Percentiles rank a stretch among this genome's conserved stretches.
Conservation (phyloP, 73 alveolate species). For the Breviolum minutum region DNA sequence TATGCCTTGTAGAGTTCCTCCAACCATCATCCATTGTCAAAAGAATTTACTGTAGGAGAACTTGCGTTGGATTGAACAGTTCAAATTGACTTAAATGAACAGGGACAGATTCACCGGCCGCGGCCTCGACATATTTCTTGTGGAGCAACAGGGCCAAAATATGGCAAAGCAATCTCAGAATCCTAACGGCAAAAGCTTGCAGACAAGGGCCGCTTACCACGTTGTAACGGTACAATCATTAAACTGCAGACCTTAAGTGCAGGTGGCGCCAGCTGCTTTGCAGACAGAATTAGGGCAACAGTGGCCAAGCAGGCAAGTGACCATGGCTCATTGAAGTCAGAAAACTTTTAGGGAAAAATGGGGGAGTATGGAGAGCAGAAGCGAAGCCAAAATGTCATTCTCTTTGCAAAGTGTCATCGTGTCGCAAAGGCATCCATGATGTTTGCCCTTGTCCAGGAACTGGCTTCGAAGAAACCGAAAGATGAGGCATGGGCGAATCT, state of each 20-base stretch:
- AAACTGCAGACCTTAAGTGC: background rate
- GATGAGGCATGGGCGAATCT: constrained; percentile 70
- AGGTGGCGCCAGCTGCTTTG: constrained; percentile 87
- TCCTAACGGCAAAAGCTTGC: background rate
- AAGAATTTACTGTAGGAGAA: background rate
- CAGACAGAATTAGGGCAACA: constrained; percentile 62
- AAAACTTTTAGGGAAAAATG: background rate
- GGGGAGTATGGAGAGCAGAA: background rate
- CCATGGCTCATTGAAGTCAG: background rate
- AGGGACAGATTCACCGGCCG: no score
- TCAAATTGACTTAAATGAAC: no score
- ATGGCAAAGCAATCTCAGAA: background rate
- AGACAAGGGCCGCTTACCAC: no score
- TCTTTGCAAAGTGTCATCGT: background rate
- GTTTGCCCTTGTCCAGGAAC: constrained; percentile 3
- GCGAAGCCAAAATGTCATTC: background rate
- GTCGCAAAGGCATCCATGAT: background rate
- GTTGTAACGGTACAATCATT: background rate
- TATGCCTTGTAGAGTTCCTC: background rate
- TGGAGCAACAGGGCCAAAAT: background rate
- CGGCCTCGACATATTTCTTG: background rate
- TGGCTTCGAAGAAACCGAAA: constrained; percentile 75
- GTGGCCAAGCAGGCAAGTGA: background rate
- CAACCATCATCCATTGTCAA: background rate
- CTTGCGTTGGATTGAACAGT: no score